Evolutionary conservation across 768 basidiomycete species (phyloP), one percentile per base, ranked within the genome.

Genomic region (Chlorophyllum brunneum): DNA sequence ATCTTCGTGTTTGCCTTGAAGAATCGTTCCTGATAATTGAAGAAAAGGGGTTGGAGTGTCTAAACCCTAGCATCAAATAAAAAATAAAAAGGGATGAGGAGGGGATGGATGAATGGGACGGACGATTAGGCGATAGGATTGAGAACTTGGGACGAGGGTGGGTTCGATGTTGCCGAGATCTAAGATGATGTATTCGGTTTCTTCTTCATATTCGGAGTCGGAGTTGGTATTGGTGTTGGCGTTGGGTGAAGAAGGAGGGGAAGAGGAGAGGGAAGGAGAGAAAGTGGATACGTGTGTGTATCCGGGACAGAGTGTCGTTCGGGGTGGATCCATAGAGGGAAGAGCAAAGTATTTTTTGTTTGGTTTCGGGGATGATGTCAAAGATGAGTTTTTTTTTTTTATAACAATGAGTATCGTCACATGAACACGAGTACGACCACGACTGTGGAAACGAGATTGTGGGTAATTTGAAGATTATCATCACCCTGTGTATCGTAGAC

Each of bases 31-130:
- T 4, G 85, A 83, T 0, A 92, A 72, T 58, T 92, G 90, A 18
- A 92, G 65, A 57, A 82, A 89, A 0, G 90, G 89, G 0, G 81
- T 85, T 0, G 86, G 80, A 0, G 86, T 86, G 61, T 92, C 88
- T 20, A 92, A 64, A 1, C 88, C 89, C 90, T 88, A 57, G 13
- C 22, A 38, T 23, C 23, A 51, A 23, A 11, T 15, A 38, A 40
- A 13, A 36, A 36, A 36, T 5, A 36, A 5, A 9, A 40, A 45
- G 48, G 23, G 23, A 16, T 20, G 41, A 23, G 22, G 22, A 40
- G n/a, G n/a, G n/a, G n/a, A n/a, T n/a, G n/a, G n/a, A n/a, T n/a
- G 31, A 6, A 39, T 33, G 24, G 29, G 22, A 71, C 88, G 67
- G 64, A 89, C 89, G 48, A 90, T 86, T n/a, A 91, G 70, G 39